Base-by-base conservation (phyloP, 345 rosid genomes). In the Mangifera indica region DNA sequence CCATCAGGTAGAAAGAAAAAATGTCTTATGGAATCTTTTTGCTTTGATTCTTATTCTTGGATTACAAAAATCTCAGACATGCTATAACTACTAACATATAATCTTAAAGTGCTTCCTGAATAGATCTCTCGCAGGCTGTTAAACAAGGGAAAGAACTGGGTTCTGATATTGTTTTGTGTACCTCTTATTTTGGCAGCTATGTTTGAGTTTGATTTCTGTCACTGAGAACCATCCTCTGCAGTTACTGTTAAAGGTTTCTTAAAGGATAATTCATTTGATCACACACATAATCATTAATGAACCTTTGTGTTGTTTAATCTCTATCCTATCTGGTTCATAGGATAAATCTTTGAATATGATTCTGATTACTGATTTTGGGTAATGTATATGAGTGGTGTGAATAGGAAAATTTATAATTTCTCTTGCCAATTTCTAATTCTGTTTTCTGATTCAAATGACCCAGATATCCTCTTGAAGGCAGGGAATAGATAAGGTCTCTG, bases 91-190 rank as follows among this genome's bases (percentile, higher is more conserved):
- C 80, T 80, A 74, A 74, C 78, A 53, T 78, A 72, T 76, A 81
- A 75, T 81, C 74, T 74, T 85, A 81, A 78, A 76, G 86, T 85
- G 82, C 71, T 85, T 84, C 76, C 85, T 87, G 78, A 78, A 69
- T 86, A 95, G 99, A 92, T 89, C 89, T 92, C 74, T 84, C 96
- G 60, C 88, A 82, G 90, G 96, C 98, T 82, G 97, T 95, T 53
- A 95, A 89, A 84, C 83, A 81, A 80, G 99, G 98, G 74, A 92
- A 92, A 78, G 88, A 88, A 68, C 81, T 89, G 81, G 96, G 93
- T 74, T 89, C 82, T 77, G 98, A 95, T 76, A 71, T 88, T 76
- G 97, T 95, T 67, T 79, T 95, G 75, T 90, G 99, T 21, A 56
- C 5, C 12, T n/a, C 26, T 53, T 22, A 2, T 9, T 40, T 20